Percentiles rank a stretch among this genome's conserved stretches.
Conservation (phyloP, 257 asterid genomes). For the Marsdenia floribunda region DNA sequence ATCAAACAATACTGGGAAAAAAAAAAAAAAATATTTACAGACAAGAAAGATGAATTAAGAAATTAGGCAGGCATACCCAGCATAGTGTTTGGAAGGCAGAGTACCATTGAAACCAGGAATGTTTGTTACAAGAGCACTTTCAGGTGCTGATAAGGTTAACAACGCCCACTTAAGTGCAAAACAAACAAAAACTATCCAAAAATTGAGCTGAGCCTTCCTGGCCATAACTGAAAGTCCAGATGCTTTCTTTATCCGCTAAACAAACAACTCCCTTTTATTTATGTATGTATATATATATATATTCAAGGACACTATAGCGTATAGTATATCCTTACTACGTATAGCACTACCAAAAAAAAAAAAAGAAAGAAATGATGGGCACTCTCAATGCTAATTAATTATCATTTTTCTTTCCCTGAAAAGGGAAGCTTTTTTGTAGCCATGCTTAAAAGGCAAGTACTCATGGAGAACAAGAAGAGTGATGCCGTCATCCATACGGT, state of each 20-base stretch:
- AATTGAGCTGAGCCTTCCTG: neutral
- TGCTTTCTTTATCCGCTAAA: neutral
- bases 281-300: no score
- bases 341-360: no score
- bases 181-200: neutral
- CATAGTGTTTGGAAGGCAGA: slow-evolving; percentile 76
- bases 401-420: neutral
- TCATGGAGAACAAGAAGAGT: no score
- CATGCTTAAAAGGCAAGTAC: neutral
- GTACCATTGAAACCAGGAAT: slow-evolving; percentile 74
- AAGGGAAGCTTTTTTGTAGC: neutral
- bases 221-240: slow-evolving; percentile 10
- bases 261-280: no score
- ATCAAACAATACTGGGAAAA: neutral
- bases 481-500: no score
- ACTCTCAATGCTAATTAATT: no score
- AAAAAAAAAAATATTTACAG: neutral
- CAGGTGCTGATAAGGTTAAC: slow-evolving; percentile 52
- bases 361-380: no score
- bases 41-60: neutral
- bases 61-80: slow-evolving; percentile 49
- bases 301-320: no score
- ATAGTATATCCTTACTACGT: no score
- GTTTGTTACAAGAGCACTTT: slow-evolving; percentile 44
- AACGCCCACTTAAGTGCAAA: slow-evolving; percentile 18